Evolutionary conservation across 2,329 filamentous ascomycete species (phyloP), one percentile per base, ranked within the genome.

Genomic region (Tolypocladium endophyticum): DNA sequence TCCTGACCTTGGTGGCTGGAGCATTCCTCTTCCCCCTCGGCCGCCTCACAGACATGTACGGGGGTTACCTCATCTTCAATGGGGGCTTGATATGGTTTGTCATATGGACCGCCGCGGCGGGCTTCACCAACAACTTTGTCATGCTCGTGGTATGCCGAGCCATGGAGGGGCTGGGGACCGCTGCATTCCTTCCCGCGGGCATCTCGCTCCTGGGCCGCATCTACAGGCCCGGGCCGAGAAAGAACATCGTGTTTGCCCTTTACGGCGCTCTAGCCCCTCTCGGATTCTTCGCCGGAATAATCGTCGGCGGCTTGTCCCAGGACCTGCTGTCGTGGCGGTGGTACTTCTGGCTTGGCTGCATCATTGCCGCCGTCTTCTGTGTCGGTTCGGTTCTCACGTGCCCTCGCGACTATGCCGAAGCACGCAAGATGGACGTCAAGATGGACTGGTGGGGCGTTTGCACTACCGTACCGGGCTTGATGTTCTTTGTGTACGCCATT

Each of bases 91-190:
- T 73, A 30, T 87, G 88, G 88, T 79, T 88, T 54, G 70, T 80
- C 4, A 59, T 85, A 28, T 90, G 87, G 81, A 85, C 82, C 2
- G 70, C 90, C 58, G 76, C 88, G 52, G 81, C 80, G 1, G 87
- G 88, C 1, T 88, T 90, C 68, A 84, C 82, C 56, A 75, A 76
- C 55, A 86, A 79, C 68, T 81, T 84, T 61, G 69, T 82, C 33
- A 87, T 89, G 82, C 76, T 91, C 61, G 83, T 88, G 63, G 75
- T 87, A 36, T 87, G 84, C 67, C 84, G 88, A 60, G 87, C 87
- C 4, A 74, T 90, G 57, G 84, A 88, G 70, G 87, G 88, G 0
- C 72, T 90, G 23, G 87, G 87, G 0, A 80, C 87, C 1, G 85
- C 86, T 3, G 86, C 86, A 0, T 88, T 87, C 63, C 71, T 91